Evolutionary conservation across 352 stramenopile species (phyloP).

Genomic region (Thalassiosira sp.): DNA sequence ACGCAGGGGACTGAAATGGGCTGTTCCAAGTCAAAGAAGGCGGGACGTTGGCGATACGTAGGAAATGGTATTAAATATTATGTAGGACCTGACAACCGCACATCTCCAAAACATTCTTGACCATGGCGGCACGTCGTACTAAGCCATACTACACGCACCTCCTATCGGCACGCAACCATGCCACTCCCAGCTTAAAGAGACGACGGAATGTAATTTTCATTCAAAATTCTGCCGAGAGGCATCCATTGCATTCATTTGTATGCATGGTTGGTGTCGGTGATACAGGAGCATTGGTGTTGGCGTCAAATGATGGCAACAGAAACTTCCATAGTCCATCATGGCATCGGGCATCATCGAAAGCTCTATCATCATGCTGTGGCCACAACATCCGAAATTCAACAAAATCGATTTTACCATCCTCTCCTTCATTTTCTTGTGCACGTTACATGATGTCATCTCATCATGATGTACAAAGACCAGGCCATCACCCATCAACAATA

Average conservation of each 20-base stretch:
- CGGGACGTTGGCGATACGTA: no score
- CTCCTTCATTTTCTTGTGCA: no score
- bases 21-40: no score
- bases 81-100: no score
- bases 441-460: background rate
- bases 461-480: background rate
- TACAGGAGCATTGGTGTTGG: slow-evolving; percentile 1
- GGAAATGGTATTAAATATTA: no score
- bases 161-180: slow-evolving; percentile 3
- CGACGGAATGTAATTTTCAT: slow-evolving; percentile 2
- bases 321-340: background rate
- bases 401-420: no score
- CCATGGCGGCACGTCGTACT: slow-evolving; percentile 3
- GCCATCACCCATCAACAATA: background rate
- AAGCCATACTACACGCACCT: no score
- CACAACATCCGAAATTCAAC: background rate
- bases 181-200: background rate
- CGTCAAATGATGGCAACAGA: background rate
- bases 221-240: background rate
- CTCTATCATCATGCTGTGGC: background rate
- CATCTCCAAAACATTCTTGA: background rate
- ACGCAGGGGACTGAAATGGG: no score
- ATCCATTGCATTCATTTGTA: background rate
- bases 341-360: background rate
- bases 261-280: background rate